Base-by-base conservation (phyloP, 345 rosid genomes). In the Gossypium bickii region DNA sequence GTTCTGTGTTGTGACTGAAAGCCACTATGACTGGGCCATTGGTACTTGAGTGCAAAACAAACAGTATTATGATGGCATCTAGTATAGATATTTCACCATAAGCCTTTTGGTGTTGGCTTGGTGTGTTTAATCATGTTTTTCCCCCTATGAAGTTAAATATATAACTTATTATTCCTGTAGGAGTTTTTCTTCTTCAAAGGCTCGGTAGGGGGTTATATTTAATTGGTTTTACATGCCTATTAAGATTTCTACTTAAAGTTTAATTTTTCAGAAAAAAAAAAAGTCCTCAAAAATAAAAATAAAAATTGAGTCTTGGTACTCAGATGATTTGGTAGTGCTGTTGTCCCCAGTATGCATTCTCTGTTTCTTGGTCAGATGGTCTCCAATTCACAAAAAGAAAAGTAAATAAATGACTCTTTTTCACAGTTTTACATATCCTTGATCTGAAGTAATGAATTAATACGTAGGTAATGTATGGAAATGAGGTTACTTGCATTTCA, bases 51-150 rank as follows among this genome's bases (percentile, higher is more conserved):
- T 59, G 41, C 9, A 44, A 47, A 57, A 52, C 51, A 65, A 29
- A 52, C 70, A 4, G 49, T 38, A 5, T 55, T 67, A 22, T 55
- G 69, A 24, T 67, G 68, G 63, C 55, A n/a, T 27, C 59, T 66
- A 38, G 16, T 18, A 18, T 47, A 67, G n/a, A 68, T 59, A 18
- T 62, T 52, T 75, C 45, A 56, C 20, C 48, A 57, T 9, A 17
- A 15, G 24, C 57, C 15, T 25, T 68, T 12, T 16, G 44, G 58
- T 25, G 12, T 49, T 68, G 9, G 41, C 68, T 64, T 29, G 66
- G 49, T n/a, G 16, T 27, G 12, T 34, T 60, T 62, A 47, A 29
- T 34, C 16, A 34, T 7, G 3, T 25, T 34, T 8, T 34, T 1
- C 18, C 43, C 9, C 17, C 22, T 2, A 4, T 62, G 47, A 62